Evolutionary conservation across 164 flowering plant genomes (phyloP).

Genomic region (Macadamia tetraphylla): DNA sequence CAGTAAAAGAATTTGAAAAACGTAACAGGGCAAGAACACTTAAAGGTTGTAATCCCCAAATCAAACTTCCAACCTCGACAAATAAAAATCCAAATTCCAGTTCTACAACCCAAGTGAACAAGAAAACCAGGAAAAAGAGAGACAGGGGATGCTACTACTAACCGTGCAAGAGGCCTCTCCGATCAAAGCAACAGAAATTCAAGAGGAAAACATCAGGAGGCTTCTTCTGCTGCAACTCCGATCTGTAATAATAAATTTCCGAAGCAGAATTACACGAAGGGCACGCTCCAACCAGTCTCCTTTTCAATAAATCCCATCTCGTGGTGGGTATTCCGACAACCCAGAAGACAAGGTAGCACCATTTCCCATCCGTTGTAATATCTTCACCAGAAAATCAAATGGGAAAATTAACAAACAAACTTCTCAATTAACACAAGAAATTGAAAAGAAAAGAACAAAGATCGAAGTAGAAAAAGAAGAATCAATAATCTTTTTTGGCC

Average conservation of each 20-base stretch:
- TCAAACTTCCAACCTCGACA: too few relatives aligned
- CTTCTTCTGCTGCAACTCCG: constrained; percentile 19
- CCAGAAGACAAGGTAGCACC: constrained; percentile 83
- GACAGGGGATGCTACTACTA: background rate
- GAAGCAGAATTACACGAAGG: constrained; percentile 26
- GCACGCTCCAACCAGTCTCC: constrained; percentile 45
- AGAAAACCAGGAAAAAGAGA: background rate
- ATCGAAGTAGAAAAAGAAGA: background rate
- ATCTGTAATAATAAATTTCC: constrained; percentile 19
- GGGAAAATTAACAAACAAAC: background rate
- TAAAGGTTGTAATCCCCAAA: too few relatives aligned
- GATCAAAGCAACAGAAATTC: constrained; percentile 50
- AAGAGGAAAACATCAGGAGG: constrained; percentile 49
- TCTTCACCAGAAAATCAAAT: constrained; percentile 33
- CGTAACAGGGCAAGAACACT: too few relatives aligned
- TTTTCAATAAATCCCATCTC: constrained; percentile 56
- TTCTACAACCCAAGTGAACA: too few relatives aligned
- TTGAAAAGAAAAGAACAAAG: background rate
- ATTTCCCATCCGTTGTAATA: constrained; percentile 76
- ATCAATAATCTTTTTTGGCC: background rate
- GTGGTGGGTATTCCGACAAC: constrained; percentile 42
- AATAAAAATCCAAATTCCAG: too few relatives aligned
- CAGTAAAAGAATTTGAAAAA: background rate
- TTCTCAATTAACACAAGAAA: background rate
- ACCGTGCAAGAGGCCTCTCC: constrained; percentile 75